Conservation (phyloP, 192 early-diverging fungal genomes). For the Backusella parvicylindrica region DNA sequence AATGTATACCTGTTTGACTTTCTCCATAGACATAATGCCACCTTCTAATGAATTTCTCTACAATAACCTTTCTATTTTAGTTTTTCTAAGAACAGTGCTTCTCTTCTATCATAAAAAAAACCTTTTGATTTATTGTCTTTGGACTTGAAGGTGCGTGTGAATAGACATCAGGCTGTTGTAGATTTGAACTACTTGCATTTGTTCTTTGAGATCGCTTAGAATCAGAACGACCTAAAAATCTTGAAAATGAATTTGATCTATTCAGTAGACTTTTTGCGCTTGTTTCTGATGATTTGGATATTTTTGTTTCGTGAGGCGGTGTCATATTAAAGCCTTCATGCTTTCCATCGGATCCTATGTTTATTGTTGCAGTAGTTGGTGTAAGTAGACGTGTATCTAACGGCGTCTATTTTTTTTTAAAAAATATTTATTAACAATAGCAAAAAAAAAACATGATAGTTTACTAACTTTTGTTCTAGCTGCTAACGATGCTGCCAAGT, state of each 20-base stretch:
- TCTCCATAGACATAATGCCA: conserved; percentile 54
- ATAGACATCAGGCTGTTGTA: conserved; percentile 8
- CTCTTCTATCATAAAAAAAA: not conserved
- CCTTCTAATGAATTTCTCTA: conserved; percentile 46
- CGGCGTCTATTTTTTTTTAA: not conserved
- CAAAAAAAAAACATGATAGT: not conserved
- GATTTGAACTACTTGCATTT: not conserved
- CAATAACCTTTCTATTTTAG: not conserved
- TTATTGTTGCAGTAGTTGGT: not conserved
- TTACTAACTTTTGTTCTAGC: conserved; percentile 19
- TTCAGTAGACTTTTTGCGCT: conserved; percentile 23
- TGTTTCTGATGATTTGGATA: conserved; percentile 14
- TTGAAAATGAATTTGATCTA: conserved; percentile 36
- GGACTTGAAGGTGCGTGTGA: conserved; percentile 22
- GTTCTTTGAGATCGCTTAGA: conserved; percentile 23
- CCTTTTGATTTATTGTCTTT: conserved; percentile 25
- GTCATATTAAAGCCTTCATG: conserved; percentile 26
- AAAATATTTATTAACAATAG: too few species aligned
- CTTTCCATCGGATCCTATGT: not conserved
- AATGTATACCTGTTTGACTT: conserved; percentile 40
- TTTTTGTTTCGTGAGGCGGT: conserved; percentile 3
- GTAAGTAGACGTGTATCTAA: not conserved
- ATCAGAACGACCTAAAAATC: conserved; percentile 33
- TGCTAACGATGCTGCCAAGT: conserved; percentile 20
- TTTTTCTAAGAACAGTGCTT: not conserved